Evolutionary conservation across 306 rosid genomes (phyloP).

Genomic region (Fragaria iinumae): DNA sequence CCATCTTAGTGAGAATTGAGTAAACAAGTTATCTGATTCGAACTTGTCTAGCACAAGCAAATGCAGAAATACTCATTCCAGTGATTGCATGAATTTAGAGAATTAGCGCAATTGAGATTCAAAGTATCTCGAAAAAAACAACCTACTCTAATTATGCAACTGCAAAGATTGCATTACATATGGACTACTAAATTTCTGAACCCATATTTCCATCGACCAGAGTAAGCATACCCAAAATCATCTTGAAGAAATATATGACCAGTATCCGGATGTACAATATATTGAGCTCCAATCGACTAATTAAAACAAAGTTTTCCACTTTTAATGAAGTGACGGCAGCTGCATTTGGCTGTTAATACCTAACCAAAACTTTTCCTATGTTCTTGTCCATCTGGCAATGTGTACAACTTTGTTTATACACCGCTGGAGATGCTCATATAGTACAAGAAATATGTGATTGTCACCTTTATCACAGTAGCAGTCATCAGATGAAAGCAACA

Average conservation of each 20-base stretch:
- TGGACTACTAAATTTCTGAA: background rate
- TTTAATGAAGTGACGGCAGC: background rate
- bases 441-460: background rate
- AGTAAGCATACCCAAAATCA: background rate
- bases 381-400: background rate
- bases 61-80: background rate
- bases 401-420: background rate
- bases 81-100: background rate
- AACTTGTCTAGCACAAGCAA: background rate
- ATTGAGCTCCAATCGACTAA: background rate
- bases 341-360: background rate
- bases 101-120: background rate
- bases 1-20: background rate
- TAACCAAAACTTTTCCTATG: background rate
- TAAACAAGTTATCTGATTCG: background rate
- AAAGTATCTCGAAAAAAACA: background rate
- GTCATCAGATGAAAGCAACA: background rate
- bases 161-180: background rate
- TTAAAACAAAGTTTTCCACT: too few relatives aligned
- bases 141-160: background rate
- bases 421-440: background rate
- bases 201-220: background rate
- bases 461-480: background rate
- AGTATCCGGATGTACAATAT: background rate
- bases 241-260: background rate